Evolutionary conservation across 2,329 filamentous ascomycete genomes (phyloP), one percentile per base, ranked within the genome.

Genomic region (Cladosporium austrohemisphaericum): DNA sequence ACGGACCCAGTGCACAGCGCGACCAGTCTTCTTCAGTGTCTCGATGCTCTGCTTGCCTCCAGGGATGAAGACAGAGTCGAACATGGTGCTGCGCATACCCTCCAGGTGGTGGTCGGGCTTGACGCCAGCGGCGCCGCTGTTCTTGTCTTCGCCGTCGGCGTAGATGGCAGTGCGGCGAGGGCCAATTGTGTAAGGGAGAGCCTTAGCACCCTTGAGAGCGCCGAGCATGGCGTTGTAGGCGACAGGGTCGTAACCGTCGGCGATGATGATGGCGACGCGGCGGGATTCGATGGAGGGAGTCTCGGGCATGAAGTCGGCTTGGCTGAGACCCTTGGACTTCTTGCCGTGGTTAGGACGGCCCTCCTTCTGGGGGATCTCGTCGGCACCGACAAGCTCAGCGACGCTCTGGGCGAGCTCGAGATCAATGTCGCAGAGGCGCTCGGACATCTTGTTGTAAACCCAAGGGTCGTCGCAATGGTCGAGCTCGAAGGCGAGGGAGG

Each of bases 391-490:
- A 68, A 85, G 78, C 36, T 83, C 76, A 1, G 85, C 84, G 1
- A 91, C 85, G 0, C 73, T 70, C 63, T 85, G 77, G 0, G 88
- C 85, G 0, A 93, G 79, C 0, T 71, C 73, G 0, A 88, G 70
- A 51, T 90, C 84, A 45, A 93, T 88, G 29, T 91, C 85, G 1
- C 80, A 74, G 0, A 93, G 72, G 1, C 87, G 80, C 54, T 81
- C 68, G 1, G 79, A 79, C 66, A 91, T 76, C 22, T 84, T 79
- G 54, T 84, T 78, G 65, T 90, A 92, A 0, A 93, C 86, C 8
- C 86, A 66, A 0, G 83, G 79, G 33, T 93, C 88, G 18, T 92
- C 86, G 63, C 88, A 93, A 66, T 92, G 87, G 61, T 90, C 86
- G 1, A 93, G 72, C 68, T 88, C 85, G 60, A 88, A 89, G 3